Percentiles rank a stretch among this genome's conserved stretches.
Evolutionary conservation across 2,329 filamentous ascomycete genomes (phyloP).

Genomic region (Clonostachys byssicola): DNA sequence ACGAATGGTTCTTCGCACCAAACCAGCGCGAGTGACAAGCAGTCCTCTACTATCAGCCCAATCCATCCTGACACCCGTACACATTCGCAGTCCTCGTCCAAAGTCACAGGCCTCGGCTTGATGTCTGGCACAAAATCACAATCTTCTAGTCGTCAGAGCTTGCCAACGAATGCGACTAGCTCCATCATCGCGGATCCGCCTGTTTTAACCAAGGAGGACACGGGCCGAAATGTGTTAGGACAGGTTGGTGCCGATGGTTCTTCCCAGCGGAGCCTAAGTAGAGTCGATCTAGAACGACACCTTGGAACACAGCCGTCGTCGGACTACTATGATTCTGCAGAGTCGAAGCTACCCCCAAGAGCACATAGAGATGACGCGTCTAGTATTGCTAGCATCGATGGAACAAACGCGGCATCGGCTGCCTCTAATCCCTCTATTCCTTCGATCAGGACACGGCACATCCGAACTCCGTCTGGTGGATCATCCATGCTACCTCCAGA

Average conservation of each 20-base stretch:
- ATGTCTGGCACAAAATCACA: slow-evolving; percentile 37
- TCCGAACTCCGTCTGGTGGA: slow-evolving; percentile 23
- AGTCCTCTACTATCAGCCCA: slow-evolving; percentile 15
- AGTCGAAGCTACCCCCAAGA: slow-evolving; percentile 24
- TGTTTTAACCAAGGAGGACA: slow-evolving; percentile 3
- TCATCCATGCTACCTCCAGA: slow-evolving; percentile 29
- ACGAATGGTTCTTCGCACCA: slow-evolving; percentile 6
- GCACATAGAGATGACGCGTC: slow-evolving; percentile 36
- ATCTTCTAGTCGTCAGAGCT: slow-evolving; percentile 28
- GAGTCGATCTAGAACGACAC: slow-evolving; percentile 31
- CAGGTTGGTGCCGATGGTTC: slow-evolving; percentile 37
- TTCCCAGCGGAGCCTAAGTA: slow-evolving; percentile 36
- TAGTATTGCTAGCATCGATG: slow-evolving; percentile 36
- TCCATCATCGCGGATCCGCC: slow-evolving; percentile 31
- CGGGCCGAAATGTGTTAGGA: slow-evolving; percentile 31
- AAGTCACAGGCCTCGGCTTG: slow-evolving; percentile 42
- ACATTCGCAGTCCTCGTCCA: slow-evolving; percentile 36
- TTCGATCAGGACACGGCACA: slow-evolving; percentile 25
- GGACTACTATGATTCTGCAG: slow-evolving; percentile 30
- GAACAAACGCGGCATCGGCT: slow-evolving; percentile 37
- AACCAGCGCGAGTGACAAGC: not conserved
- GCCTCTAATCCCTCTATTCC: slow-evolving; percentile 20
- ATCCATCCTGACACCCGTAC: slow-evolving; percentile 28
- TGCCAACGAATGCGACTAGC: slow-evolving; percentile 36
- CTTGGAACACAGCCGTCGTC: slow-evolving; percentile 26